Base-by-base conservation (phyloP, 257 asterid species). In the Paraleonurus japonicus region DNA sequence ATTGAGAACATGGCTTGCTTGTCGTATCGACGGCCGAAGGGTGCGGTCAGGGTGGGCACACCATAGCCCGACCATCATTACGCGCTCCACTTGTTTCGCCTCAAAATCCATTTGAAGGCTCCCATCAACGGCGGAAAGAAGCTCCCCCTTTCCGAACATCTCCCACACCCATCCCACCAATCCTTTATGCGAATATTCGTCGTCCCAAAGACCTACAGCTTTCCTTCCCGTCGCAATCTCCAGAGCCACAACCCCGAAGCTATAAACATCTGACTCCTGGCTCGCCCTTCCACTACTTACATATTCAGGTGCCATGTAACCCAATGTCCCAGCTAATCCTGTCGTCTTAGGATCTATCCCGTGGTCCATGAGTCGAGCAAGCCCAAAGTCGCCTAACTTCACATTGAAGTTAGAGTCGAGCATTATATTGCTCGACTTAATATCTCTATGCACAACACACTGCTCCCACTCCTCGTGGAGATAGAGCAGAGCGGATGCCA, bases 401-500 rank as follows among this genome's bases (percentile, higher is more conserved):
- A 16, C 55, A 12, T 48, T 48, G 23, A 48, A n/a, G 55, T 10
- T 48, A 4, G 55, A 48, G 10, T 48, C 55, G 10, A 48, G 23
- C 59, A 6, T 45, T 17, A 2, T 37, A 37, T 37, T 37, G 15
- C 45, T 37, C 13, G 15, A 37, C 45, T 37, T 37, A 37, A 37
- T 37, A 41, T 41, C 50, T 41, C 50, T 41, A 4, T 67, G 67
- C 55, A 75, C 39, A 47, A 11, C 69, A 17, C 50, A 69, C 15
- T 48, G 22, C 55, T 45, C 53, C 7, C 15, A 65, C 19, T 45
- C 53, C 53, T 24, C 79, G 26, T 80, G 84, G 0, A 80, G 76
- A 47, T 76, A 76, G 13, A 72, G 67, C 70, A 80, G 19, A 1
- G 84, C 78, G 1, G 81, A 75, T 2, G 84, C 81, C 53, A 80